These are phyloP conservation scores for Coemansia sp. DNA, from an alignment of 192 early-diverging fungal species.

Conservation along the genomic window DNA sequence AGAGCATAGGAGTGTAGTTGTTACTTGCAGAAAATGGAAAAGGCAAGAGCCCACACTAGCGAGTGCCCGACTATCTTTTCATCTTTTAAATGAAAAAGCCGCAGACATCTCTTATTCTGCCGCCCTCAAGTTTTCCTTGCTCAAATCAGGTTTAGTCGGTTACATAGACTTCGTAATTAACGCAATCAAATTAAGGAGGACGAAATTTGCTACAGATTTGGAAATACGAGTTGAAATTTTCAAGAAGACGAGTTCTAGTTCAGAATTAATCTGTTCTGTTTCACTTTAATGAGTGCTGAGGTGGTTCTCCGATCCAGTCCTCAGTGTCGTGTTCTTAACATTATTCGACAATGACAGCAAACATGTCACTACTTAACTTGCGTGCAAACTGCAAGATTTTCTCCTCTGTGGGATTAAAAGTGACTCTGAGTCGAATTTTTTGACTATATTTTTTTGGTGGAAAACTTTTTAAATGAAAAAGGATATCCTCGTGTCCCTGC, in stretches of 20 bases:
- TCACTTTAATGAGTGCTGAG: neutral
- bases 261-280: neutral
- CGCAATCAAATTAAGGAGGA: neutral
- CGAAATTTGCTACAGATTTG: neutral
- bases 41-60: too few relatives aligned
- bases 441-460: neutral
- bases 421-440: slow-evolving; percentile 1
- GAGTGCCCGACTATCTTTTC: too few relatives aligned
- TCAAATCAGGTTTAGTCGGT: too few relatives aligned
- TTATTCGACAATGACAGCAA: neutral
- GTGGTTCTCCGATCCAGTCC: neutral
- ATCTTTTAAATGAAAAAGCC: too few relatives aligned
- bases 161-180: too few relatives aligned
- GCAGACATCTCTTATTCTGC: too few relatives aligned
- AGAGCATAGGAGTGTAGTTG: too few relatives aligned
- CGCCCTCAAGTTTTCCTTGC: too few relatives aligned
- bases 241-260: neutral
- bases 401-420: neutral
- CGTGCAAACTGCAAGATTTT: neutral
- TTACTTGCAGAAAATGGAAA: too few relatives aligned
- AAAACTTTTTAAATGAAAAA: neutral
- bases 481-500: slow-evolving; percentile 1
- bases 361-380: neutral
- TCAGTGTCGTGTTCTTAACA: neutral
- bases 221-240: neutral